Evolutionary conservation across 192 early-diverging fungal genomes (phyloP).

Genomic region (Phycomyces nitens): DNA sequence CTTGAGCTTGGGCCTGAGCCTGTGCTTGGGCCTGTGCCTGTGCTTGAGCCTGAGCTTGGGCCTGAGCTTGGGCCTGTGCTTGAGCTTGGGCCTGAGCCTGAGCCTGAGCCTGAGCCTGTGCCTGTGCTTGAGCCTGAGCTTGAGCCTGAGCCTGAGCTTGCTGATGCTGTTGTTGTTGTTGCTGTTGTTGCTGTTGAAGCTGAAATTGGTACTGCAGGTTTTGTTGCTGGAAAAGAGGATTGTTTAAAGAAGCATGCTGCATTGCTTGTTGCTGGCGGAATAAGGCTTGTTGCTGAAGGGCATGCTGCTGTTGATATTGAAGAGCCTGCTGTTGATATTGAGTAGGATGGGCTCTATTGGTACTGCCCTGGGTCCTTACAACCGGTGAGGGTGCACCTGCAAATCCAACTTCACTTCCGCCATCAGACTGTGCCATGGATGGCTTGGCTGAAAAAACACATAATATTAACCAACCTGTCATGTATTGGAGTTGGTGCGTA

Average conservation of each 20-base stretch:
- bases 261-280: background rate
- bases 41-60: background rate
- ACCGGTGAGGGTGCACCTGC: conserved; percentile 5
- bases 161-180: conserved; percentile 2
- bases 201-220: background rate
- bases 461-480: background rate
- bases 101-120: background rate
- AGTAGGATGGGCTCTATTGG: background rate
- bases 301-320: background rate
- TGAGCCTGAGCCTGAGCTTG: conserved; percentile 2
- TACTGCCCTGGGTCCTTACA: conserved; percentile 17
- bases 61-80: background rate
- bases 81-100: conserved; percentile 4
- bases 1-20: background rate
- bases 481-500: too few relatives aligned
- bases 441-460: background rate
- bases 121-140: background rate
- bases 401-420: background rate
- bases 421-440: background rate
- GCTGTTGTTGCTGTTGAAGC: conserved; percentile 5
- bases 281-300: conserved; percentile 13
- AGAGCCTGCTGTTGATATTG: background rate
- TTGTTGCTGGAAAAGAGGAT: too few relatives aligned
- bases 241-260: background rate
- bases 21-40: background rate